Percentiles rank a stretch among this genome's conserved stretches.
These are phyloP conservation scores for Eruca vesicaria DNA, from an alignment of 441 rosid species.

Conservation along the genomic window DNA sequence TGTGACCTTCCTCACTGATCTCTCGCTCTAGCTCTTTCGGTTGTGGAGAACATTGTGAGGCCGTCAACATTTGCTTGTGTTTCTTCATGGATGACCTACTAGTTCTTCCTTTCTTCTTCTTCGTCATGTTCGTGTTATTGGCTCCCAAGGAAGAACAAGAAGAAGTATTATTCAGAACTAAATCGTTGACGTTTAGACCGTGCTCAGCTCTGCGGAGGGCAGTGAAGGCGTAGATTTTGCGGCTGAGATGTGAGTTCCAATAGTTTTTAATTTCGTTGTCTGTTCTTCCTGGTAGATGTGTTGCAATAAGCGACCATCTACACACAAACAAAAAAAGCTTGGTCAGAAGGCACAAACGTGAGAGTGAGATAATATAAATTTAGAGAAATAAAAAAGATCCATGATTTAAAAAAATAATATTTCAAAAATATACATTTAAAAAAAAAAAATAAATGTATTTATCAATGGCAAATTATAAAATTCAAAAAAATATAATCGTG, in stretches of 20 bases:
- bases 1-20: constrained; percentile 10
- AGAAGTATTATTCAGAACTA: constrained; percentile 12
- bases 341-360: not conserved
- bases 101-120: constrained; percentile 41
- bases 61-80: constrained; percentile 36
- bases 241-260: constrained; percentile 84
- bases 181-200: not conserved
- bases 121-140: constrained; percentile 29
- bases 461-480: too few species aligned
- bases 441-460: too few species aligned
- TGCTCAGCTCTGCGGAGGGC: not conserved
- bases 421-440: too few species aligned
- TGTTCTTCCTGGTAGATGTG: constrained; percentile 79
- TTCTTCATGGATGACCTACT: constrained; percentile 48
- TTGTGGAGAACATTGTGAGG: constrained; percentile 1
- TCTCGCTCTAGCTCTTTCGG: constrained; percentile 4
- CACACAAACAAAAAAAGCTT: not conserved
- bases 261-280: constrained; percentile 91
- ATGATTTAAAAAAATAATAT: too few species aligned
- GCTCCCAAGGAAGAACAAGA: not conserved
- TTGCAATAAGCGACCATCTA: constrained; percentile 90
- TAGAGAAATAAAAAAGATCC: too few species aligned
- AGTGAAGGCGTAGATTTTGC: constrained; percentile 54
- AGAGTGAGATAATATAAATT: not conserved
- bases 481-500: too few species aligned